Percentiles rank a stretch among this genome's conserved stretches.
phyloP scores from a whole-genome alignment of 2,329 filamentous ascomycete genomes.

The Aspergillus fischeri region DNA sequence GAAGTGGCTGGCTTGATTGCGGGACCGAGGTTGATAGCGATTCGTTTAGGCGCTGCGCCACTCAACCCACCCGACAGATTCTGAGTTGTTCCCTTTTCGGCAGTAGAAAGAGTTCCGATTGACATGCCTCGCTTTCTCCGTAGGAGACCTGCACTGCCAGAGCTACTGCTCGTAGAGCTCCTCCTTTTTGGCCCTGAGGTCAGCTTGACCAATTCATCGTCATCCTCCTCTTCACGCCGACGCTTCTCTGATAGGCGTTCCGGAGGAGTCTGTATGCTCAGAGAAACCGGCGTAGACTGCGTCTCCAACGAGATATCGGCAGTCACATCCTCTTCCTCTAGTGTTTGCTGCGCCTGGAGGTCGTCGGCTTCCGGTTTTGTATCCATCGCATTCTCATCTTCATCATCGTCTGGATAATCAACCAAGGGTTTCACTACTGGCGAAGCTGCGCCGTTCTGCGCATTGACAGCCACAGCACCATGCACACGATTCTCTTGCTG shows the following conservation, averaged over 20 bases:
- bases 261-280: conserved; percentile 47
- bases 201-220: conserved; percentile 85
- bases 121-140: conserved; percentile 32
- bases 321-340: conserved; percentile 13
- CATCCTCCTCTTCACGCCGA: conserved; percentile 79
- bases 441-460: conserved; percentile 58
- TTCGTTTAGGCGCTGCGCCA: conserved; percentile 32
- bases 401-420: conserved; percentile 89
- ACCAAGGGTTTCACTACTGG: conserved; percentile 70
- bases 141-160: conserved; percentile 28
- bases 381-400: conserved; percentile 68
- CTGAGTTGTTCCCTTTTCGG: conserved; percentile 23
- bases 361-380: conserved; percentile 37
- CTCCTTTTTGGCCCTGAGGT: conserved; percentile 49
- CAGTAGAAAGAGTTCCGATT: conserved; percentile 19
- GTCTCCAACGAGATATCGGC: conserved; percentile 25
- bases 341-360: conserved; percentile 13
- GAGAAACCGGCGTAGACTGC: conserved; percentile 20
- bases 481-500: conserved; percentile 34
- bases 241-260: conserved; percentile 86
- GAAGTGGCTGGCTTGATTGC: conserved; percentile 19
- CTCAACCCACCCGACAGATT: conserved; percentile 12
- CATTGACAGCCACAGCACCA: conserved; percentile 26
- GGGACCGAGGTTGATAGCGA: conserved; percentile 38
- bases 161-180: conserved; percentile 39